phyloP scores from a whole-genome alignment of 129 eudicot genomes.

The Escallonia rubra region DNA sequence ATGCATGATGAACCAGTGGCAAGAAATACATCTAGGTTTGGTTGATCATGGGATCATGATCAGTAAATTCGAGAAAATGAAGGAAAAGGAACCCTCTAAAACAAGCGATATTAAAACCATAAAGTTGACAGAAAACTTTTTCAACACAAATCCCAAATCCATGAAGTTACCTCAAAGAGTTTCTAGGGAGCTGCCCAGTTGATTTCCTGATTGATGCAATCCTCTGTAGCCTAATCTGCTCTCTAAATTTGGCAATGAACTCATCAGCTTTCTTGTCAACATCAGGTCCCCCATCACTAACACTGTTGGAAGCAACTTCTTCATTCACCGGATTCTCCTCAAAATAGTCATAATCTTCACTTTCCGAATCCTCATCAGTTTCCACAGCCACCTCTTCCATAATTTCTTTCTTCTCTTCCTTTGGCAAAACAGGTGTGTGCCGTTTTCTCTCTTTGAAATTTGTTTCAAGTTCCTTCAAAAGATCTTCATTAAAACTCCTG shows the following conservation, averaged over 20 bases:
- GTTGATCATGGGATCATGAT: background rate
- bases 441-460: slow-evolving; percentile 20
- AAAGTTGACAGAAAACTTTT: background rate
- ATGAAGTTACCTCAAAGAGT: slow-evolving; percentile 16
- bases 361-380: slow-evolving; percentile 40
- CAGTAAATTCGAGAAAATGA: background rate
- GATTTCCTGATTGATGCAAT: slow-evolving; percentile 80
- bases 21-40: background rate
- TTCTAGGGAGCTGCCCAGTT: slow-evolving; percentile 34
- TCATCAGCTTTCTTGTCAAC: slow-evolving; percentile 98
- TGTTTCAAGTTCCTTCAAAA: slow-evolving; percentile 3
- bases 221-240: slow-evolving; percentile 93
- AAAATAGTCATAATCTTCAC: slow-evolving; percentile 40
- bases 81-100: background rate
- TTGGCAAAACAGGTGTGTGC: slow-evolving; percentile 10
- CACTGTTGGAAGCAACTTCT: slow-evolving; percentile 24
- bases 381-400: slow-evolving; percentile 31
- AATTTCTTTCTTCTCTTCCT: slow-evolving; percentile 21
- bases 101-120: background rate
- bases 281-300: slow-evolving; percentile 54
- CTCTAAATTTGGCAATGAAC: slow-evolving; percentile 92
- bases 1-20: no score
- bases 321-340: slow-evolving; percentile 15
- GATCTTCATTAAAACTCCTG: slow-evolving; percentile 12
- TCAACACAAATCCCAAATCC: slow-evolving; percentile 2